A percentile compares a stretch with the other conserved stretches of the same genome.
Evolutionary conservation across 2,329 filamentous ascomycete genomes (phyloP).

Genomic region (Aspergillus intermedius): DNA sequence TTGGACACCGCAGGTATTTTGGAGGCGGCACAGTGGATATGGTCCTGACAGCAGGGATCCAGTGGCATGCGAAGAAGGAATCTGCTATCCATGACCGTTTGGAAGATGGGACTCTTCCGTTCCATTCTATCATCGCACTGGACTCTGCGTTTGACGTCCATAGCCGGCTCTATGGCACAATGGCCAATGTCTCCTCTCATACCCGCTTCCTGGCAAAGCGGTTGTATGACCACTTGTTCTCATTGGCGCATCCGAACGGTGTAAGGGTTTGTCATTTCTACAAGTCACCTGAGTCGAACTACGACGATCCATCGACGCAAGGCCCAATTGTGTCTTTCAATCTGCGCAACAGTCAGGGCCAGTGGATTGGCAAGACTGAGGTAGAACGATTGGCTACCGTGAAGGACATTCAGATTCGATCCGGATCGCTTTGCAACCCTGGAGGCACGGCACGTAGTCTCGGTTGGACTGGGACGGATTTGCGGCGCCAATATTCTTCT

Average conservation of each 20-base stretch:
- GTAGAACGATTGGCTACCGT: slow-evolving; percentile 79
- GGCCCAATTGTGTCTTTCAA: slow-evolving; percentile 85
- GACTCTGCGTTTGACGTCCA: slow-evolving; percentile 68
- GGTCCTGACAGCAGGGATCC: slow-evolving; percentile 68
- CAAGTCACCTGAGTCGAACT: slow-evolving; percentile 34
- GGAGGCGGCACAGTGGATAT: slow-evolving; percentile 92
- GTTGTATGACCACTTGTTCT: slow-evolving; percentile 53
- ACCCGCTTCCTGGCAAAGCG: slow-evolving; percentile 57
- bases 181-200: slow-evolving; percentile 64
- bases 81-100: slow-evolving; percentile 68
- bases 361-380: slow-evolving; percentile 74
- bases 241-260: slow-evolving; percentile 64
- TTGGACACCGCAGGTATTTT: slow-evolving; percentile 71
- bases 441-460: slow-evolving; percentile 72
- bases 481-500: slow-evolving; percentile 75
- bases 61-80: slow-evolving; percentile 76
- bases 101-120: slow-evolving; percentile 85
- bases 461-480: slow-evolving; percentile 69
- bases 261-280: slow-evolving; percentile 62
- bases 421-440: slow-evolving; percentile 86
- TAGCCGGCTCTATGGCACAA: slow-evolving; percentile 61
- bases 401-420: slow-evolving; percentile 75
- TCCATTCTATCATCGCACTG: slow-evolving; percentile 83
- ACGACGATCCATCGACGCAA: slow-evolving; percentile 41
- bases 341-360: slow-evolving; percentile 59